Base-by-base conservation (phyloP, 1,284 basidiomycete species). In the Leccinum huronense region DNA sequence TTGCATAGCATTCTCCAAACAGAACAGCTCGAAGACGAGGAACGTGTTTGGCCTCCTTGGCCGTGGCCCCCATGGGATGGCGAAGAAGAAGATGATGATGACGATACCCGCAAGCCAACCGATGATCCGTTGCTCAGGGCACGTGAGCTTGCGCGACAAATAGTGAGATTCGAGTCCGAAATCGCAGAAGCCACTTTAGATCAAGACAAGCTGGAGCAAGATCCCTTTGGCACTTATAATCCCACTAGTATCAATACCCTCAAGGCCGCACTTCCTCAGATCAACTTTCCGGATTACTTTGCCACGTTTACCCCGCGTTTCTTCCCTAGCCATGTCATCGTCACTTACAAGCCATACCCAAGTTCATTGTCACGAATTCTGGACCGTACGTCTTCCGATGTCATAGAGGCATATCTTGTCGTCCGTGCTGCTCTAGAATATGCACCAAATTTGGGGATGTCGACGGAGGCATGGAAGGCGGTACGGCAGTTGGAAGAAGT, bases 181-280 rank as follows among this genome's bases (percentile, higher is more conserved):
- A 79, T 99, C n/a, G 93, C 94, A 0, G 79, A 87, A 61, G 90
- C 91, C 6, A 93, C 89, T 64, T 82, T 94, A 54, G 94, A 95
- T 70, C 81, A 89, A 86, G 89, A 91, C 68, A 78, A 85, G 30
- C 74, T 90, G 23, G 81, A 85, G 70, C 81, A 93, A 81, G 84
- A 98, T 73, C 97, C 96, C 0, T 80, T 94, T 62, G 89, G 83
- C 57, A 91, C 93, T 0, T 98, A 99, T 80, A 98, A 99, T 76
- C 95, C 95, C 2, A 83, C 85, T 56, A 78, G 83, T 0, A 80
- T 94, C 65, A 81, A 84, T 63, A 88, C 91, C 61, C 81, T 97
- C 59, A 86, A 88, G n/a, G 79, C 83, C 8, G 80, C 88, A 4
- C 79, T 98, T 16, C 84, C 90, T 1, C 86, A 94, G 72, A 84